These are phyloP conservation scores for Phylloporus sp. DNA, from an alignment of 768 basidiomycete genomes.

Conservation along the genomic window DNA sequence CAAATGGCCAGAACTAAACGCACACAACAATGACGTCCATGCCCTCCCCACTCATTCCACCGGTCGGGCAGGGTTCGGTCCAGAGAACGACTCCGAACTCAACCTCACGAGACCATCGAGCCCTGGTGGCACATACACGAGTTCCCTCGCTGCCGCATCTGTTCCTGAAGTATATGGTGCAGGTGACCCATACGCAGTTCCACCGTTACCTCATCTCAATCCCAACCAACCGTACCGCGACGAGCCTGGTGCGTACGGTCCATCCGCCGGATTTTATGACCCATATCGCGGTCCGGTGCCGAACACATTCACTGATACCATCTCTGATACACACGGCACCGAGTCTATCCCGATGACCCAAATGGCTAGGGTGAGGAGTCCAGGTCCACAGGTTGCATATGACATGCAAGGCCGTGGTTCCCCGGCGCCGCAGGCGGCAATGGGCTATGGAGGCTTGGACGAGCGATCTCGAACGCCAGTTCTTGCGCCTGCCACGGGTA, in stretches of 20 bases:
- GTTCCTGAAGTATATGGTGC: constrained; percentile 36
- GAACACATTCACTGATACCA: constrained; percentile 48
- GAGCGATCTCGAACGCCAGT: constrained; percentile 29
- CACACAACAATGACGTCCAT: constrained; percentile 52
- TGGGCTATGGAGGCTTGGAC: constrained; percentile 31
- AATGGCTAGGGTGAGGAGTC: constrained; percentile 39
- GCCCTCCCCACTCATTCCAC: constrained; percentile 66
- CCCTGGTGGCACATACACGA: constrained; percentile 42
- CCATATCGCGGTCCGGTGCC: constrained; percentile 78
- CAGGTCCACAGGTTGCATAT: constrained; percentile 41
- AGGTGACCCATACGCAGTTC: constrained; percentile 74
- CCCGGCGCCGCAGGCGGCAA: constrained; percentile 42
- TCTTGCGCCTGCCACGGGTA: constrained; percentile 24
- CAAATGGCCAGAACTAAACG: constrained; percentile 86
- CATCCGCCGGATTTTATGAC: constrained; percentile 57
- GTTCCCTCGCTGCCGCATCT: constrained; percentile 42
- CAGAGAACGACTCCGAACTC: constrained; percentile 56
- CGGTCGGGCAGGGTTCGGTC: constrained; percentile 61
- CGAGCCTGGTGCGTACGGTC: constrained; percentile 47
- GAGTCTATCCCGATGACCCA: constrained; percentile 79
- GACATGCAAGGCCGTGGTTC: constrained; percentile 31
- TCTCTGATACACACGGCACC: constrained; percentile 28
- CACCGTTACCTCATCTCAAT: constrained; percentile 76
- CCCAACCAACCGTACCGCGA: constrained; percentile 74
- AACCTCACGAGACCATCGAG: constrained; percentile 50